Evolutionary conservation across 2,329 filamentous ascomycete genomes (phyloP).

Genomic region (Monilinia vaccinii-corymbosi): DNA sequence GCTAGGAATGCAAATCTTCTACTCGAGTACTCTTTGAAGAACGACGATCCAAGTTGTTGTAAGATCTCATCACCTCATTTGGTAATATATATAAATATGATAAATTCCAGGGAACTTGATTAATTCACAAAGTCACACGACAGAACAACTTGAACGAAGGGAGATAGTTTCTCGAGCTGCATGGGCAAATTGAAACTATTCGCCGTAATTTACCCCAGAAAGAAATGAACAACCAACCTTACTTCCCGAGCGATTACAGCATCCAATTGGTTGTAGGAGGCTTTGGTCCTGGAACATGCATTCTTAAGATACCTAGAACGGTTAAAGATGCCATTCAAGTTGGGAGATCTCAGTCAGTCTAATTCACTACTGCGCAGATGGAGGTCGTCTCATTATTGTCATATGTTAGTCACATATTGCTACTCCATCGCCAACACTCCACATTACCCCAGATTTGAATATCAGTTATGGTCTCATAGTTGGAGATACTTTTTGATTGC

Average conservation of each 20-base stretch:
- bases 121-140: conserved; percentile 2
- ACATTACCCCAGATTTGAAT: background rate
- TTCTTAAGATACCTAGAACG: background rate
- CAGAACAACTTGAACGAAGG: background rate
- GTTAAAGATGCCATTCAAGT: background rate
- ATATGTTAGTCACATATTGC: background rate
- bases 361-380: background rate
- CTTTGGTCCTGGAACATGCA: background rate
- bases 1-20: background rate
- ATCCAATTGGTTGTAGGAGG: background rate
- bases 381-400: background rate
- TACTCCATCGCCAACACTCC: background rate
- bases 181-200: background rate
- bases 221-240: background rate
- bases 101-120: background rate
- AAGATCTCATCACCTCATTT: conserved; percentile 1
- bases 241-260: background rate
- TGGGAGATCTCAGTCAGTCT: background rate
- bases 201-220: background rate
- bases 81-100: background rate
- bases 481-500: background rate
- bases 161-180: background rate
- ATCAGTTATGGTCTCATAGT: background rate
- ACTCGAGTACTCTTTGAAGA: background rate
- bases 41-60: conserved; percentile 4